phyloP scores from a whole-genome alignment of 2,329 filamentous ascomycete genomes.

The Didymella segeticola region DNA sequence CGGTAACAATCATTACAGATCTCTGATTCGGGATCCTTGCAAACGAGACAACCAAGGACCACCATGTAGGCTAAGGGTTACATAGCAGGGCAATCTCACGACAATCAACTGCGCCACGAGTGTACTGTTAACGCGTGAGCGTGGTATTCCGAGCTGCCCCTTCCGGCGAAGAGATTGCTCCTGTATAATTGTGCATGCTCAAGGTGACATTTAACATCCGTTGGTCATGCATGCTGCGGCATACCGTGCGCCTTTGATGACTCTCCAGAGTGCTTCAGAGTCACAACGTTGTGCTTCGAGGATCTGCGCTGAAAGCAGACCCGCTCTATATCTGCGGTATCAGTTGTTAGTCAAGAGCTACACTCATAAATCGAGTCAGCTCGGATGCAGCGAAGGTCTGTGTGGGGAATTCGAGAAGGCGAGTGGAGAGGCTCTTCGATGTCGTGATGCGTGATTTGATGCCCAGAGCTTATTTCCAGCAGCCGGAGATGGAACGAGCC shows the following conservation, averaged over 20 bases:
- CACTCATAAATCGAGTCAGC: slow-evolving; percentile 18
- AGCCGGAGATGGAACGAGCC: slow-evolving; percentile 37
- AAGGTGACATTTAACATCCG: neutral
- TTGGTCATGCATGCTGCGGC: neutral
- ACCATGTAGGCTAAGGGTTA: neutral
- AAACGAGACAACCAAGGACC: neutral
- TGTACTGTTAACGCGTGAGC: neutral
- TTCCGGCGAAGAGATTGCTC: neutral
- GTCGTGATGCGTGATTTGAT: slow-evolving; percentile 8
- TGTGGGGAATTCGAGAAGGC: slow-evolving; percentile 12
- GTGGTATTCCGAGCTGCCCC: neutral
- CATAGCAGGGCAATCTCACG: slow-evolving; percentile 3
- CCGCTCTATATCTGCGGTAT: slow-evolving; percentile 17
- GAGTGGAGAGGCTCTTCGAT: slow-evolving; percentile 1
- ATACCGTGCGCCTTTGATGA: neutral
- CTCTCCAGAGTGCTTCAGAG: neutral
- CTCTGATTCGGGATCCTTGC: neutral
- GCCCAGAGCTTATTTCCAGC: slow-evolving; percentile 22
- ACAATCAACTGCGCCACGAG: neutral
- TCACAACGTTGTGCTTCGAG: neutral
- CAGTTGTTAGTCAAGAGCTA: slow-evolving; percentile 21
- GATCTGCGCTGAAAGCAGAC: slow-evolving; percentile 1
- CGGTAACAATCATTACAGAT: neutral
- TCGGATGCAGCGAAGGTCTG: slow-evolving; percentile 22
- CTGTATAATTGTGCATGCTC: neutral